Evolutionary conservation across 768 basidiomycete genomes (phyloP), one percentile per base, ranked within the genome.

Genomic region (Leccinum truebloodii): DNA sequence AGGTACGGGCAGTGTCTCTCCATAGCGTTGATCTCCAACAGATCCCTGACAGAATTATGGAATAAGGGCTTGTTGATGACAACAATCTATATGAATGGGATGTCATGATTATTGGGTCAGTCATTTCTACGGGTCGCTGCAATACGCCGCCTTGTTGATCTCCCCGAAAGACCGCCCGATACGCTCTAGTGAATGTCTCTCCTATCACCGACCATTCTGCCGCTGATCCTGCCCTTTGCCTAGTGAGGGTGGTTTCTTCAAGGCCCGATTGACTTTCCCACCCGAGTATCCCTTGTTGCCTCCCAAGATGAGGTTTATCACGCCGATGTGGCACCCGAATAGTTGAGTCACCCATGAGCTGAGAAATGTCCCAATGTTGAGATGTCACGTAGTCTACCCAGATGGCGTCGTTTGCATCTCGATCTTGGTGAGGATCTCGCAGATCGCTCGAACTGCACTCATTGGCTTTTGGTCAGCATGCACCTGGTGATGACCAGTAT

Each of bases 301-400:
- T 8, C 96, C 97, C 39, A 95, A 94, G 86, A 92, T 98, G 92
- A 87, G 85, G 22, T 99, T 99, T 70, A 84, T 91, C 66, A 98
- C 97, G 2, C 89, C 88, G 37, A 92, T 99, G 85, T 94, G 95
- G 87, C 97, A 99, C 77, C 97, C 97, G 2, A 99, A 98, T 74
- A 95, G 96, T 95, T 71, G 58, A 67, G 89, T 77, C 30, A 32
- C 37, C 48, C 57, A 32, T 56, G 44, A 48, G 46, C 22, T 28
- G 28, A 35, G 32, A 28, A 3, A 13, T 35, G 20, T 53, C 57
- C 24, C 12, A 24, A 53, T 34, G 32, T 20, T 63, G 46, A 57
- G 10, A 35, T 56, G 18, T 49, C 30, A 18, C 49, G 13, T 69
- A 98, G 96, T 98, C 74, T 99, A 99, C 73, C 73, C 89, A 4